Evolutionary conservation across 2,329 filamentous ascomycete genomes (phyloP), one percentile per base, ranked within the genome.

Genomic region (Fusarium udum): DNA sequence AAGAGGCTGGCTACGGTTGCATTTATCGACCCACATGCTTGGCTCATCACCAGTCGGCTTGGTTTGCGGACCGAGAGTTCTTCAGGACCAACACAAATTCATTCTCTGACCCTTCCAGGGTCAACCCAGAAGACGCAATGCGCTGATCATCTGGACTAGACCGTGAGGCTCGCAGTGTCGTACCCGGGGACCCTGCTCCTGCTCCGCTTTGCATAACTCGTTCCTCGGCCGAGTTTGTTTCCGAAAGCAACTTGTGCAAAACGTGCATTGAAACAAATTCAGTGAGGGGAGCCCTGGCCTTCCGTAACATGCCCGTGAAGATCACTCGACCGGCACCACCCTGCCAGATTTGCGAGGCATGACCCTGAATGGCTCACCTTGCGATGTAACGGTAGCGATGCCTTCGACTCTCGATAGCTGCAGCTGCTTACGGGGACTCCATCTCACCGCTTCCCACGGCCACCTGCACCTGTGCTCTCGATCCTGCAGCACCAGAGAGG

Each of bases 331-430:
- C 51, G n/a, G 71, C 55, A 64, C 32, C 46, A 68, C 45, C 71
- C 59, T 62, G 61, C 43, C 69, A 69, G 71, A 74, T 73, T 74
- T 58, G 71, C 62, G 71, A 74, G 60, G 63, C 34, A 58, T 65
- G 58, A 61, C 64, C 67, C 63, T 56, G 63, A 52, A 49, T 49
- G 37, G 53, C 39, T 69, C 60, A 65, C 74, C 59, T 61, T 65
- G 49, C 60, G 69, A 74, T 74, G 56, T 67, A 64, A 72, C 71
- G 42, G 64, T 68, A 62, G 48, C 37, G 64, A 61, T 59, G 32
- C 55, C 31, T 45, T 58, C 31, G 15, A 58, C 51, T 55, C 34
- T 55, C 34, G 51, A 40, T 55, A 55, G 51, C 34, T 55, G 20
- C 20, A 39, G 34, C 28, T 40, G 34, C 51, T 55, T 55, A 55